A percentile compares a stretch with the other conserved stretches of the same genome.
Evolutionary conservation across 2,329 filamentous ascomycete genomes (phyloP).

Genomic region (Shiraia sp.): DNA sequence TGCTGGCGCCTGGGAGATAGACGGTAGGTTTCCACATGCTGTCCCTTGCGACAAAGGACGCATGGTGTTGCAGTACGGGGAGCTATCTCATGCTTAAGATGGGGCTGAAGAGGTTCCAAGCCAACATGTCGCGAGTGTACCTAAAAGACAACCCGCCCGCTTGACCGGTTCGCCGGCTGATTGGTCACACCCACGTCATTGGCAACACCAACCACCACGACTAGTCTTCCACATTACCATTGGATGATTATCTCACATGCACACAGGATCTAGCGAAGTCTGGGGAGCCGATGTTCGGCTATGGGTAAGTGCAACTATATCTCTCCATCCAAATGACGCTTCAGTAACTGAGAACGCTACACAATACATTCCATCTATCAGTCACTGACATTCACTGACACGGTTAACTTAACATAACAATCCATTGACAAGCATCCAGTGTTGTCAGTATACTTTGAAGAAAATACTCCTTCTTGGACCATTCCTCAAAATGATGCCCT

Average conservation of each 20-base stretch:
- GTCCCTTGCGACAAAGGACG: conserved; percentile 33
- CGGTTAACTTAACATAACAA: no score
- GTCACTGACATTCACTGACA: no score
- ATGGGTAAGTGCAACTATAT: no score
- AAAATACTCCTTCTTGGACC: no score
- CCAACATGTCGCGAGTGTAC: conserved; percentile 18
- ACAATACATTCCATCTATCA: no score
- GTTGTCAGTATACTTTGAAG: no score
- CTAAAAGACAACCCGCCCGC: conserved; percentile 18
- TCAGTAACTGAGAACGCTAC: no score
- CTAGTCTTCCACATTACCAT: not conserved
- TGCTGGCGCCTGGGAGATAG: conserved; percentile 29
- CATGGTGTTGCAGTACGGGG: conserved; percentile 34
- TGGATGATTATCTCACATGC: not conserved
- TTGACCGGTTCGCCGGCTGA: conserved; percentile 17
- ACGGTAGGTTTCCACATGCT: conserved; percentile 46
- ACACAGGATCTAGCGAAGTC: not conserved
- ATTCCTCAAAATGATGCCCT: no score
- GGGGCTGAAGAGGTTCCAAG: conserved; percentile 24
- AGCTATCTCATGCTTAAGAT: conserved; percentile 36
- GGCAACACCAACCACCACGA: not conserved
- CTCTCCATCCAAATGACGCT: no score
- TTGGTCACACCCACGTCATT: conserved; percentile 10
- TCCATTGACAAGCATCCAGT: no score
- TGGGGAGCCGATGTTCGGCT: no score